Base-by-base conservation (phyloP, 306 rosid species). In the Cicer chorassanicum region DNA sequence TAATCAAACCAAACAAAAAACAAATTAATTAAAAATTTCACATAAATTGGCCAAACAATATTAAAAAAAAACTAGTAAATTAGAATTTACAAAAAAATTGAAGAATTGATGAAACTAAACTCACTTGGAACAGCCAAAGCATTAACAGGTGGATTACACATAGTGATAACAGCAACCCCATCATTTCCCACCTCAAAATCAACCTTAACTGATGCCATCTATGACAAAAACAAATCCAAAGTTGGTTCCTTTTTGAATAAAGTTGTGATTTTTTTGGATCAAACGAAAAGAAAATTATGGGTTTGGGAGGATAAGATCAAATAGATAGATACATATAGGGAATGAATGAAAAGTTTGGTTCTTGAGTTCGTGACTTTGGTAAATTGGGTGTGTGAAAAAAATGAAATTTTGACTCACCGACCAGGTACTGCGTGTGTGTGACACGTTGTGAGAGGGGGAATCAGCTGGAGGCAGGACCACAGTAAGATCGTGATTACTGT, bases 91-190 rank as follows among this genome's bases (percentile, higher is more conserved):
- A 46, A 34, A 16, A 53, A 60, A 4, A 65, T 1, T n/a, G 19
- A 46, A 73, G 36, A 19, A 72, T 9, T 45, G 19, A 43, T 8
- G 46, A 59, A 56, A 63, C 84, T 68, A 59, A 56, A 60, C 89
- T 73, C 39, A 94, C 96, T 75, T 21, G 88, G 83, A 72, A 89
- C 38, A 38, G 96, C 99, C 68, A 94, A 73, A 72, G 97, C 99
- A 86, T 95, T 92, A 0, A 92, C 99, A 1, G 99, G 99, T 63
- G 97, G 99, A 65, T 95, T 92, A 54, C 79, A 84, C 70, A 95
- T 84, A 65, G 98, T 82, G 80, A 95, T 89, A 18, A 95, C 76
- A 7, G 97, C 99, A 73, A 95, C 98, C 86, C 93, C 98, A 72
- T 95, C 98, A 83, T 44, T 67, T 63, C 98, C 99, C 64, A 95